Evolutionary conservation across 2,329 filamentous ascomycete genomes (phyloP), one percentile per base, ranked within the genome.

Genomic region (Pseudogymnoascus sp.): DNA sequence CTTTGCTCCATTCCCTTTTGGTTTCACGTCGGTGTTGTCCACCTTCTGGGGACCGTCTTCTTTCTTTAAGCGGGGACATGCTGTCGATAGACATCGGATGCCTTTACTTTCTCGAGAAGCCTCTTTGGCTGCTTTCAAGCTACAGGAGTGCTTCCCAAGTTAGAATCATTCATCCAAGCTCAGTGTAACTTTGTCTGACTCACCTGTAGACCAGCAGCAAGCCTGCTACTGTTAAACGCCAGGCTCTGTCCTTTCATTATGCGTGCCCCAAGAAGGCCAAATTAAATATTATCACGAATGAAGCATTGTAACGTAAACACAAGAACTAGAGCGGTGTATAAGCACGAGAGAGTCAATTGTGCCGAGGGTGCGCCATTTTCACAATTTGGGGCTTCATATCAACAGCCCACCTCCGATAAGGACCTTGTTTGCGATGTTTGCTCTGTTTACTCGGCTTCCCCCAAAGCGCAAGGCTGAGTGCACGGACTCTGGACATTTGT

Each of bases 1-100:
- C 67, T 78, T 81, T 67, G 79, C 78, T n/a, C 75, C 75, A 66
- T 76, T 76, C 56, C 72, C 69, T 60, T 71, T 67, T 14, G 67
- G 70, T 16, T 66, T 67, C 23, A 71, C 64, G 56, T 69, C 66
- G 60, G 69, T 67, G 14, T 70, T 67, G 66, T 72, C 69, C 44
- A 71, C 71, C 42, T 65, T 71, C 23, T 67, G 62, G 12, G 53
- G n/a, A 28, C 62, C 8, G 44, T 70, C 69, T 18, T 71, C 68
- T 21, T 61, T 70, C 66, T 67, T 67, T 67, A 69, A 68, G 61
- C 40, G 69, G 5, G 63, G 59, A 0, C 63, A 38, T 37, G 53
- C 61, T 21, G 63, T 67, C 2, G 64, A 64, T 6, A 65, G 67
- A 11, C 62, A 65, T 64, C 70, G 21, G 14, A 59, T 25, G 61